phyloP scores from a whole-genome alignment of 495 filamentous ascomycete genomes.

The Massariosphaeria phaeospora region DNA sequence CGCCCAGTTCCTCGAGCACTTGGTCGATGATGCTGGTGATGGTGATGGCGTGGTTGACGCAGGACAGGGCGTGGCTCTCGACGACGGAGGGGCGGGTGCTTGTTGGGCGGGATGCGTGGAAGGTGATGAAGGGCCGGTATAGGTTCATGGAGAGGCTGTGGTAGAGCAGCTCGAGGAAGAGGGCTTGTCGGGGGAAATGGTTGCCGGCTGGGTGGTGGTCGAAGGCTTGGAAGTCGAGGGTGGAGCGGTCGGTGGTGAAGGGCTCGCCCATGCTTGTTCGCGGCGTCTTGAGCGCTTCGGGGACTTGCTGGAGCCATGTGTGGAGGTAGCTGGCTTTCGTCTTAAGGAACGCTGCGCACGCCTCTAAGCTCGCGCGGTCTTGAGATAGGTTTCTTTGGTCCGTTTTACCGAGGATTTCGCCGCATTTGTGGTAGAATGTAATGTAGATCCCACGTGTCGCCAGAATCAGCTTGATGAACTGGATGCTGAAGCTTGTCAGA shows the following conservation, averaged over 20 bases:
- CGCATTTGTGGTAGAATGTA: slow-evolving; percentile 38
- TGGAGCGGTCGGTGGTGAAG: slow-evolving; percentile 44
- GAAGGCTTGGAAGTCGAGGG: slow-evolving; percentile 42
- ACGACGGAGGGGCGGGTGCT: slow-evolving; percentile 28
- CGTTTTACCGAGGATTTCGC: slow-evolving; percentile 12
- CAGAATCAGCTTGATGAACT: slow-evolving; percentile 42
- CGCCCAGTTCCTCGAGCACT: slow-evolving; percentile 42
- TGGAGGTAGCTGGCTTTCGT: slow-evolving; percentile 30
- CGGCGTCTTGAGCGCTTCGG: slow-evolving; percentile 39
- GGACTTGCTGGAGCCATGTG: slow-evolving; percentile 42
- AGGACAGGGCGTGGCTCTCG: slow-evolving; percentile 38
- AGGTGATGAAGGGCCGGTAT: slow-evolving; percentile 48
- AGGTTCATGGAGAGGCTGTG: slow-evolving; percentile 46
- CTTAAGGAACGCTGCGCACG: slow-evolving; percentile 36
- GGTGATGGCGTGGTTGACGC: slow-evolving; percentile 48
- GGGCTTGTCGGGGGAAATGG: slow-evolving; percentile 47
- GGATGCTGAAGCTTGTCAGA: slow-evolving; percentile 35
- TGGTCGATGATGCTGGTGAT: slow-evolving; percentile 51
- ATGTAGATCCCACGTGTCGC: slow-evolving; percentile 41
- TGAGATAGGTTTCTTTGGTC: slow-evolving; percentile 31
- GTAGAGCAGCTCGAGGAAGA: slow-evolving; percentile 50
- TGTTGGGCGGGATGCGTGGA: slow-evolving; percentile 25
- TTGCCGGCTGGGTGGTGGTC: too few relatives aligned
- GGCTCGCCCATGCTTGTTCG: slow-evolving; percentile 39
- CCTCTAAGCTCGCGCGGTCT: slow-evolving; percentile 23